phyloP scores from a whole-genome alignment of 305 asterid genomes.

The Solanum hybrid region DNA sequence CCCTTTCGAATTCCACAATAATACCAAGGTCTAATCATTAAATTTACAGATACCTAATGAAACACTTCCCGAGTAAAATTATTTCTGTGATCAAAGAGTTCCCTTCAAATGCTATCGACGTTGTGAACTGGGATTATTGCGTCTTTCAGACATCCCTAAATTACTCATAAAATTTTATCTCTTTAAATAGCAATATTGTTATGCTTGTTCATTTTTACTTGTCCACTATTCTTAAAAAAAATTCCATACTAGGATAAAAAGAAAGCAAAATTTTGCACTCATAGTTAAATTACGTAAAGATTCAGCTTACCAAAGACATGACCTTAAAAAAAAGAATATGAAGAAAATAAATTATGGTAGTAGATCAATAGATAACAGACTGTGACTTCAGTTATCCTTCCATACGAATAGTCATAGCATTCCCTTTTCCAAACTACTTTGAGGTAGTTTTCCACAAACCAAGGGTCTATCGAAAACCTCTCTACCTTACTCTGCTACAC shows the following conservation, averaged over 20 bases:
- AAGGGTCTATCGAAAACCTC: neutral
- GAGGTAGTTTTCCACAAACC: neutral
- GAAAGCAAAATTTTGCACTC: neutral
- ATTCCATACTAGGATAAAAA: neutral
- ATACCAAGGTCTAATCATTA: neutral
- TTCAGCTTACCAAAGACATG: neutral
- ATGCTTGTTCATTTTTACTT: neutral
- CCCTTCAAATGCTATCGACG: neutral
- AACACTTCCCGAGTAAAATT: neutral
- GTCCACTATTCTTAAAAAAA: neutral
- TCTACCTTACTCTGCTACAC: neutral
- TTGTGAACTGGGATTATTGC: neutral
- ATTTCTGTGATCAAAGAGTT: neutral
- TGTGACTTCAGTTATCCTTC: neutral
- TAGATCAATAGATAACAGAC: neutral
- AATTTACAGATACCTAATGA: neutral
- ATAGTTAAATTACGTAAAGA: no score
- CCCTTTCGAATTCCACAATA: neutral
- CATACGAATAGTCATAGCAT: neutral
- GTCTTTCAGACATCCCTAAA: neutral
- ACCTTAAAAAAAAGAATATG: neutral
- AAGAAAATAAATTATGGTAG: neutral
- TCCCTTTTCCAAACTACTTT: neutral
- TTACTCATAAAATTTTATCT: neutral
- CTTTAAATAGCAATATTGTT: neutral